Evolutionary conservation across 2,329 filamentous ascomycete genomes (phyloP).

Genomic region (Macrophomina pseudophaseolina): DNA sequence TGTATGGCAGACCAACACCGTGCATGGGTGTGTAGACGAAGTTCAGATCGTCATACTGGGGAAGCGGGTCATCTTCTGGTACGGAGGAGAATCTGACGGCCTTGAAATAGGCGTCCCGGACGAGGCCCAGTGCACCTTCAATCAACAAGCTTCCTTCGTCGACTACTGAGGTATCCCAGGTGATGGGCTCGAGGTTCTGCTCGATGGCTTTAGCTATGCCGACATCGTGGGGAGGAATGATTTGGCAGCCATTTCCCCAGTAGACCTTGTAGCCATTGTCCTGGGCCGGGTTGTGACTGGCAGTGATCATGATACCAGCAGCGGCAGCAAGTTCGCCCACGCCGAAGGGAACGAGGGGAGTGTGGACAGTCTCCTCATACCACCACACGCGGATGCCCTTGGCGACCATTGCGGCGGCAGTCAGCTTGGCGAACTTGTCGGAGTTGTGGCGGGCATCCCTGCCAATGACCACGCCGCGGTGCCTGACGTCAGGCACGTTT

Average conservation of each 20-base stretch:
- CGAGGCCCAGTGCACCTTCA: conserved; percentile 48
- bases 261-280: conserved; percentile 74
- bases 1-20: conserved; percentile 58
- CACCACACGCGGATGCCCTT: conserved; percentile 65
- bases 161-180: conserved; percentile 53
- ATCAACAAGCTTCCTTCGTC: conserved; percentile 47
- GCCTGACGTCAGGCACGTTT: conserved; percentile 48
- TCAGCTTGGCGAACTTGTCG: conserved; percentile 63
- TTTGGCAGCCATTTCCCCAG: conserved; percentile 68
- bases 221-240: conserved; percentile 65
- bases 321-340: conserved; percentile 59
- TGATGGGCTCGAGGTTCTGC: conserved; percentile 58
- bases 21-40: conserved; percentile 65
- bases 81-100: conserved; percentile 49
- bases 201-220: conserved; percentile 64
- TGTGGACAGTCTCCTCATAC: conserved; percentile 62
- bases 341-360: conserved; percentile 67
- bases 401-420: conserved; percentile 64
- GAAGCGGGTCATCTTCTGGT: conserved; percentile 36
- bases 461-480: conserved; percentile 63
- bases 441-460: conserved; percentile 69
- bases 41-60: conserved; percentile 34
- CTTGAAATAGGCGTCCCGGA: conserved; percentile 51
- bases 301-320: conserved; percentile 70
- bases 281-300: conserved; percentile 67